phyloP scores from a whole-genome alignment of 306 rosid species.

The Lathyrus sativus region DNA sequence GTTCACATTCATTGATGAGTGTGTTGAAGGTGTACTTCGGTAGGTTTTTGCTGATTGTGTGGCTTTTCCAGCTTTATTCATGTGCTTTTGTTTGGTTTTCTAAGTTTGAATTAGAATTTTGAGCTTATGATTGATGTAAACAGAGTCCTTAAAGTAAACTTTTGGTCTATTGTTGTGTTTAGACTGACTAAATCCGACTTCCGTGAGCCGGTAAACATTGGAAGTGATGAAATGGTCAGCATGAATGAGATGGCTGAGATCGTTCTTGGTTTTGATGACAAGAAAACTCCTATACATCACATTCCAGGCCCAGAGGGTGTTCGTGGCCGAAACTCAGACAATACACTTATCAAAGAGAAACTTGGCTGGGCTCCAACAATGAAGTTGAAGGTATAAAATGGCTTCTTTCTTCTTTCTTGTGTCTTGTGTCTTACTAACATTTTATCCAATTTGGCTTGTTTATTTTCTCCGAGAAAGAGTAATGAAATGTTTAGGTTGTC shows the following conservation, averaged over 20 bases:
- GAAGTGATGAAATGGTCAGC: constrained; percentile 99
- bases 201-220: constrained; percentile 96
- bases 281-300: constrained; percentile 82
- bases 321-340: constrained; percentile 99
- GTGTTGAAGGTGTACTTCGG: constrained; percentile 99
- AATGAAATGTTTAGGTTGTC: constrained; percentile 22
- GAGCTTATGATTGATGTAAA: constrained; percentile 11
- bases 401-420: background rate
- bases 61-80: constrained; percentile 14
- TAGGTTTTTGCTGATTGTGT: constrained; percentile 40
- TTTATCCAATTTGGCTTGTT: background rate
- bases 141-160: background rate
- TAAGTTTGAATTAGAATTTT: constrained; percentile 8
- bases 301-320: constrained; percentile 99
- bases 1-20: constrained; percentile 96
- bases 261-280: constrained; percentile 85
- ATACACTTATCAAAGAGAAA: constrained; percentile 92
- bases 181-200: constrained; percentile 97
- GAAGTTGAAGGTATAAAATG: constrained; percentile 75
- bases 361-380: constrained; percentile 99
- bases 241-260: constrained; percentile 99
- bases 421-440: background rate
- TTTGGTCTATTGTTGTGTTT: constrained; percentile 35
- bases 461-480: background rate
- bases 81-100: background rate